These are phyloP conservation scores for button mushroom (Agaricus bisporus) DNA, from an alignment of 768 basidiomycete genomes.

Conservation along the genomic window DNA sequence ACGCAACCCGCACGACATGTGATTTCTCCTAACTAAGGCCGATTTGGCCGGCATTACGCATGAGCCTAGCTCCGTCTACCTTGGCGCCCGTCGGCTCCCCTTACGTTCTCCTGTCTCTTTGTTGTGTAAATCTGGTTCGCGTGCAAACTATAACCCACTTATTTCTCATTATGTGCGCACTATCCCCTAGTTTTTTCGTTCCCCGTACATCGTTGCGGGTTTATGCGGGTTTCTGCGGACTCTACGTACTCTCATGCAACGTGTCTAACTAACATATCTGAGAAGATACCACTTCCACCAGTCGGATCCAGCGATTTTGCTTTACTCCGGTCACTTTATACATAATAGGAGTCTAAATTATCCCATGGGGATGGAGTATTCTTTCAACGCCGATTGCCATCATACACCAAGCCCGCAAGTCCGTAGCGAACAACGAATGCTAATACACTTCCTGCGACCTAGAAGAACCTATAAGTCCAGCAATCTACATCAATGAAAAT, in stretches of 20 bases:
- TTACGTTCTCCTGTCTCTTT: slow-evolving; percentile 5
- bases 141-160: not conserved
- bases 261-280: not conserved
- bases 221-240: slow-evolving; percentile 16
- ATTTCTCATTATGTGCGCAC: slow-evolving; percentile 2
- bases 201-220: slow-evolving; percentile 2
- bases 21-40: slow-evolving; percentile 30
- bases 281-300: no score
- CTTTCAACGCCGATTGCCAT: slow-evolving; percentile 75
- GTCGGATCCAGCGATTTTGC: not conserved
- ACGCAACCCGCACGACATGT: slow-evolving; percentile 32
- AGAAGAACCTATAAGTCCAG: slow-evolving; percentile 7
- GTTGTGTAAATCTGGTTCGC: not conserved
- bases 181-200: slow-evolving; percentile 5
- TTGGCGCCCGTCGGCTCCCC: slow-evolving; percentile 29
- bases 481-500: slow-evolving; percentile 1
- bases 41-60: slow-evolving; percentile 14
- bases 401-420: slow-evolving; percentile 83
- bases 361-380: no score
- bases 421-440: slow-evolving; percentile 91
- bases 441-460: slow-evolving; percentile 70
- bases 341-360: no score
- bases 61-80: slow-evolving; percentile 11
- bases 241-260: slow-evolving; percentile 14
- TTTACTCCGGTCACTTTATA: not conserved